Evolutionary conservation across 306 rosid species (phyloP), one percentile per base, ranked within the genome.

Genomic region (Adenanthera pavonina): DNA sequence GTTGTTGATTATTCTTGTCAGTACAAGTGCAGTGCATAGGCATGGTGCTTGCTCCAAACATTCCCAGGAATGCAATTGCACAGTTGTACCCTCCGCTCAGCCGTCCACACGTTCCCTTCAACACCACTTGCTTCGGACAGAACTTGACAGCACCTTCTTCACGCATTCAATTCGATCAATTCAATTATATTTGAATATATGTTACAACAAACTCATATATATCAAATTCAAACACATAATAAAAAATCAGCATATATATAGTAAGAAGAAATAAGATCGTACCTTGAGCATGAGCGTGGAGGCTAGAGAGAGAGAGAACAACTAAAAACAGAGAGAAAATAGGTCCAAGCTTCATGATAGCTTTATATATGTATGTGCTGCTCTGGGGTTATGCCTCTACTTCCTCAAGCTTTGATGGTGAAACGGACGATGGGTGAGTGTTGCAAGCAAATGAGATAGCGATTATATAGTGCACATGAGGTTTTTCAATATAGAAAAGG

Each of bases 251-350:
- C 30, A 25, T 25, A 25, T 25, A 25, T 25, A 25, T 25, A 25
- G 30, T 1, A 25, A 25, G 30, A 25, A 25, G 30, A 25, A 25
- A 25, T 25, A 25, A 25, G 2, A 8, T 46, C 49, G 13, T 46
- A 56, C 62, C 62, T 56, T 56, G 62, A 19, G 62, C 62, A 19
- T 56, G 62, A 56, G 34, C 62, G 14, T 56, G 62, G 62, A 20
- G 34, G 62, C 34, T 19, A 56, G n/a, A 56, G 62, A 56, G 34
- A 2, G 34, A 19, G 5, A 56, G 62, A 3, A 56, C 3, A n/a
- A 56, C 33, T 20, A 56, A 0, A 56, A 56, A 20, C 3, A 56
- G 62, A 56, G 34, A 56, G 13, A 56, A 2, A 20, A 56, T 4
- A 56, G 62, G 34, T 56, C 4, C 13, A 20, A 20, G 34, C 62